Conservation (phyloP, 1,139 yeast genomes). For the Kodamaea fungicola region DNA sequence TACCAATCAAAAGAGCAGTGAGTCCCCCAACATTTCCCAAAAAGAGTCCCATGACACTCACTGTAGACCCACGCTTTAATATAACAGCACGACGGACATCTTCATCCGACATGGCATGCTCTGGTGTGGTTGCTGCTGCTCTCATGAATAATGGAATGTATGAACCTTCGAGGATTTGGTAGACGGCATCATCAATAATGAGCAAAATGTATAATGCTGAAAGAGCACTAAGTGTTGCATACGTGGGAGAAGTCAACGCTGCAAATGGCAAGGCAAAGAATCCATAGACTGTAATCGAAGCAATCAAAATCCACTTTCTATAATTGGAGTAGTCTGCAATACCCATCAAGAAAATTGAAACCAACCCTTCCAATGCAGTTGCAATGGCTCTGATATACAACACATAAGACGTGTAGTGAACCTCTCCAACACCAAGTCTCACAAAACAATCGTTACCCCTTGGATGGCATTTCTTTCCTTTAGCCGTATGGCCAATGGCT, state of each 20-base stretch:
- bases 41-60: conserved; percentile 39
- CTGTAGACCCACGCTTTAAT: conserved; percentile 32
- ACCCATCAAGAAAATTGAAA: conserved; percentile 39
- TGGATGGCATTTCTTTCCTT: conserved; percentile 22
- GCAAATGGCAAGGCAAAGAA: conserved; percentile 37
- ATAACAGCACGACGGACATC: conserved; percentile 23
- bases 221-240: conserved; percentile 21
- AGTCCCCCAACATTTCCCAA: conserved; percentile 41
- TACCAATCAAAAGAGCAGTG: conserved; percentile 36
- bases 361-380: conserved; percentile 38
- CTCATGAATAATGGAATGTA: conserved; percentile 45
- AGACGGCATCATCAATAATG: conserved; percentile 28
- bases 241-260: conserved; percentile 23
- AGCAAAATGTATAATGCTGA: conserved; percentile 33
- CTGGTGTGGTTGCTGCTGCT: conserved; percentile 15
- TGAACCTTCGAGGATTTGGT: conserved; percentile 42
- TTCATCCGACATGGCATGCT: conserved; percentile 19
- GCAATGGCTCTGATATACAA: conserved; percentile 36
- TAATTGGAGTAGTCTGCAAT: conserved; percentile 44
- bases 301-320: conserved; percentile 30
- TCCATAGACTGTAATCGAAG: conserved; percentile 33
- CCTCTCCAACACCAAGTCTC: conserved; percentile 31
- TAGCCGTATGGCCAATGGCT: conserved; percentile 26
- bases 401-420: conserved; percentile 37
- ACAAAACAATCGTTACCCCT: conserved; percentile 41